phyloP scores from a whole-genome alignment of 2,329 filamentous ascomycete species.

The Pestalotiopsis sp. region DNA sequence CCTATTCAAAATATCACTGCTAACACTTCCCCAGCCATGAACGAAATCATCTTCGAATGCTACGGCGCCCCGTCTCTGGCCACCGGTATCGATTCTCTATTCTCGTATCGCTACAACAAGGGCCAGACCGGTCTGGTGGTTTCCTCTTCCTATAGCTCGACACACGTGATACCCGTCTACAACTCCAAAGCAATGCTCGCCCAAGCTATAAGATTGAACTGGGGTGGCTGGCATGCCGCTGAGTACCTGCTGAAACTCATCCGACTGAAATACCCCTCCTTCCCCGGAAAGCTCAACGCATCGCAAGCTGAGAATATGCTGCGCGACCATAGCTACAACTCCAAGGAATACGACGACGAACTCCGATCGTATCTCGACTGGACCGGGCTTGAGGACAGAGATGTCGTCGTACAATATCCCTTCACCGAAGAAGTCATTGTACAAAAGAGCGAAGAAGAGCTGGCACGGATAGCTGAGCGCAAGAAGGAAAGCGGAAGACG shows the following conservation, averaged over 20 bases:
- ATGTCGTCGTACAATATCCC: slow-evolving; percentile 88
- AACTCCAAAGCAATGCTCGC: slow-evolving; percentile 82
- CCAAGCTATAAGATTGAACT: slow-evolving; percentile 88
- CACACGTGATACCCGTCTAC: slow-evolving; percentile 91
- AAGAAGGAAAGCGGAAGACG: slow-evolving; percentile 92
- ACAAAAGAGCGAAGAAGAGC: slow-evolving; percentile 93
- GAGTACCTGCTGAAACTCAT: slow-evolving; percentile 92
- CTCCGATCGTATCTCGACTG: slow-evolving; percentile 80
- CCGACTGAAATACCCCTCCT: slow-evolving; percentile 86
- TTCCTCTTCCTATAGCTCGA: slow-evolving; percentile 90
- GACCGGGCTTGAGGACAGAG: slow-evolving; percentile 87
- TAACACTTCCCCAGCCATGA: slow-evolving; percentile 70
- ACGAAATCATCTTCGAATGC: slow-evolving; percentile 94
- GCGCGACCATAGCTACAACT: slow-evolving; percentile 87
- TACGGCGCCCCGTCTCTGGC: slow-evolving; percentile 88
- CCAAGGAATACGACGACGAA: slow-evolving; percentile 80
- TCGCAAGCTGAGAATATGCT: slow-evolving; percentile 89
- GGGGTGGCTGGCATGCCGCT: slow-evolving; percentile 87
- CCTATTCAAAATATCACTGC: neutral
- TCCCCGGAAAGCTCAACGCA: slow-evolving; percentile 82
- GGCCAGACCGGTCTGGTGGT: slow-evolving; percentile 87
- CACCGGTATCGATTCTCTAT: slow-evolving; percentile 94
- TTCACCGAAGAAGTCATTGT: slow-evolving; percentile 88
- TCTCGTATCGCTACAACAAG: slow-evolving; percentile 91
- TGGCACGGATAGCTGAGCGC: slow-evolving; percentile 86